Evolutionary conservation across 1,284 basidiomycete genomes (phyloP), one percentile per base, ranked within the genome.

Genomic region (Tilletiopsis washingtonensis): DNA sequence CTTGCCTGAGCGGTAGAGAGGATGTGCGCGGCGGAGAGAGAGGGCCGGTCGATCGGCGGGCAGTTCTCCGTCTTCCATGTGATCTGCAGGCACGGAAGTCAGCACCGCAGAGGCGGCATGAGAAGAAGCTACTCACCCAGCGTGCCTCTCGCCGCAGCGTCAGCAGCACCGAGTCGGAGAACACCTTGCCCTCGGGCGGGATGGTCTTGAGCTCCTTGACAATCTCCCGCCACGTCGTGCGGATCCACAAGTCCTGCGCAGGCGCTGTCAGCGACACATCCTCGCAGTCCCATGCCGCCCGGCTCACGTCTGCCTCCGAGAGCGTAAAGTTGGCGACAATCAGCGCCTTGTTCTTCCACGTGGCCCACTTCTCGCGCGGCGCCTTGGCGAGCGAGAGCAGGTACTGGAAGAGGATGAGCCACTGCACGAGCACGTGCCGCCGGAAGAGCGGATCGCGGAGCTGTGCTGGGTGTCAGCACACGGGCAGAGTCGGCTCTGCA

Each of bases 361-460:
- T 78, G 3, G 77, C 74, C 82, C 82, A 85, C 29, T 76, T 73
- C 1, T 78, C 76, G 61, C 87, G 86, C 5, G 81, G 79, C 0
- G 79, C 57, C 53, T 83, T 82, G 0, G 86, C 87, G 72, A 88
- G 88, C 3, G 78, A 81, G 19, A 85, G 78, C 23, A 93, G 78
- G 70, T 90, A 87, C 50, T 85, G 81, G 41, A 90, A 80, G 5
- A 90, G 78, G 45, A 91, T 86, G 32, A 91, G 78, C 12, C 89
- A 78, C 69, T 93, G 89, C 62, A 91, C 83, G 23, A 93, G 78
- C 67, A 91, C 82, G 75, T 93, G 90, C n/a, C 88, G 83, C 20
- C 90, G 84, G 76, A 93, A 93, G 56, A 85, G 81, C 0, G 84
- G 84, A 67, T 91, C 88, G 19, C 86, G 84, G 52, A 91, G 81